Base-by-base conservation (phyloP, 345 rosid species). In the Hibiscus trionum region DNA sequence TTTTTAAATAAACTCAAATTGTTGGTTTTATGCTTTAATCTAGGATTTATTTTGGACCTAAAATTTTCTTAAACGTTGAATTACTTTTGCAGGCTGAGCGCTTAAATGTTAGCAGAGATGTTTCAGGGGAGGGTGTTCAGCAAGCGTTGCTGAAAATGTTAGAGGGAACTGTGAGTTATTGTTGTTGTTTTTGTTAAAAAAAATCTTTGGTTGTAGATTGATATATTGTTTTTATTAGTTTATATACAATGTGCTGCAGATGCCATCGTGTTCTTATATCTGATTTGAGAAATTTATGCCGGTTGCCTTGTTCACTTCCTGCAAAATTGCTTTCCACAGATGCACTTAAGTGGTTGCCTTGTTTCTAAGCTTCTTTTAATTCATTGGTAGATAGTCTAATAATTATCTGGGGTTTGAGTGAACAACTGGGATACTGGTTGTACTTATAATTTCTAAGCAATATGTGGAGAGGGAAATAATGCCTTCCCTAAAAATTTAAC, bases 91-190 rank as follows among this genome's bases (percentile, higher is more conserved):
- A 94, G 97, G 96, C 91, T 71, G 98, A 94, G 84, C 89, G 96
- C 84, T 78, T 91, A 75, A 90, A 94, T 84, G 82, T 94, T 77
- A 91, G 93, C 82, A 83, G 97, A 76, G 98, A 94, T 86, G 98
- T 94, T 60, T 94, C 98, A 66, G 98, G 98, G 3, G 98, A 94
- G 82, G 98, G 98, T 75, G 98, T 94, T 56, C 98, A 94, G 76
- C 98, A 94, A 74, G 98, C 95, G 70, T 85, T 94, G 61, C 79
- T 94, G 82, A 94, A 94, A 75, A 90, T 94, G 91, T 85, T 94
- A 55, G 98, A 94, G 85, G 97, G 97, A 88, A 94, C 96, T 69
- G 97, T 94, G 84, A 91, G 98, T 56, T 19, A 9, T 19, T 56
- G 60, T 19, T 50, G 1, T 55, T 0, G 21, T 56, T 19, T 9